These are phyloP conservation scores for Sporobolus alterniflorus DNA, from an alignment of 202 grass and related monocot genomes.

Conservation along the genomic window DNA sequence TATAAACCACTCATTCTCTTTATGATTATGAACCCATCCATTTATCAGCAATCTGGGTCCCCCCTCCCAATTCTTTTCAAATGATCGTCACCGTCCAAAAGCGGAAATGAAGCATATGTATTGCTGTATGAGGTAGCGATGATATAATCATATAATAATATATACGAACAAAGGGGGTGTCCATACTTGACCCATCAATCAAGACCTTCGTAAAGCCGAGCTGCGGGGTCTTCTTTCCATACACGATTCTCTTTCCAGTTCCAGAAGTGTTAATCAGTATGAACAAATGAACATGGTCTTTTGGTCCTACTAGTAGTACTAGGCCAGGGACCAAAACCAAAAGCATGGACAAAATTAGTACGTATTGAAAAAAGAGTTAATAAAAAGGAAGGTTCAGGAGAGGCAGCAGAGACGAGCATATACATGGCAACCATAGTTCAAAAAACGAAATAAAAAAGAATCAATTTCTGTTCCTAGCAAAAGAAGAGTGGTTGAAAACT, in stretches of 20 bases:
- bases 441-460: too few relatives aligned
- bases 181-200: slow-evolving; percentile 18
- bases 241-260: not conserved
- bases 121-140: not conserved
- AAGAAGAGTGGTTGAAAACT: too few relatives aligned
- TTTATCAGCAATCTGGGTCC: not conserved
- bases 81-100: not conserved
- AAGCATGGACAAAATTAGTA: too few relatives aligned
- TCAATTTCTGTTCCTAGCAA: too few relatives aligned
- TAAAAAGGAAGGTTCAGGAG: not conserved
- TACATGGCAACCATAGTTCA: too few relatives aligned
- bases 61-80: not conserved
- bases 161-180: not conserved
- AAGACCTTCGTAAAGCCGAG: not conserved
- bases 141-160: too few relatives aligned
- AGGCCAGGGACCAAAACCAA: not conserved
- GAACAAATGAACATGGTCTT: not conserved
- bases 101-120: not conserved
- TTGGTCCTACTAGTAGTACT: not conserved
- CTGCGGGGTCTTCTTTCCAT: slow-evolving; percentile 4
- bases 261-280: not conserved
- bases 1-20: too few relatives aligned
- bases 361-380: not conserved
- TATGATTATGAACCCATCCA: not conserved
- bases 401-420: not conserved